A percentile compares a stretch with the other conserved stretches of the same genome.
Evolutionary conservation across 2,329 filamentous ascomycete species (phyloP).

Genomic region (Diaporthe vaccinii): DNA sequence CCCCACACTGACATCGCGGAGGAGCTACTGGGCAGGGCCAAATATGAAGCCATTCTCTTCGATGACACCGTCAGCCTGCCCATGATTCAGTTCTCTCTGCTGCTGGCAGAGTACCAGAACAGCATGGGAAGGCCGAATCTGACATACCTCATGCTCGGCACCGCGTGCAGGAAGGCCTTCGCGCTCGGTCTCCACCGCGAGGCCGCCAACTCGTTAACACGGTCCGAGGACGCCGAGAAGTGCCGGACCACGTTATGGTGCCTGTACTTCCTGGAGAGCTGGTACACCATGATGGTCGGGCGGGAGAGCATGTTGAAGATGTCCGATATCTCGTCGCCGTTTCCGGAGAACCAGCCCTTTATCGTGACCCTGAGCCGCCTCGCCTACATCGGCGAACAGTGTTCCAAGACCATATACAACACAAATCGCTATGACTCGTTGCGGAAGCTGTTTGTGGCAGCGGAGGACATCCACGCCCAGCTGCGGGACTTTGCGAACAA

Average conservation of each 20-base stretch:
- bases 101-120: constrained; percentile 47
- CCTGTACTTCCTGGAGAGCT: constrained; percentile 48
- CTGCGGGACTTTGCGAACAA: constrained; percentile 45
- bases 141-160: constrained; percentile 48
- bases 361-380: constrained; percentile 44
- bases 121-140: constrained; percentile 49
- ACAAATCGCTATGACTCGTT: constrained; percentile 46
- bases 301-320: constrained; percentile 43
- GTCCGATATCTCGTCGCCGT: constrained; percentile 45
- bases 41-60: constrained; percentile 45
- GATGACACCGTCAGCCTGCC: constrained; percentile 50
- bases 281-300: constrained; percentile 44
- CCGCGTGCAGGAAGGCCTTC: constrained; percentile 47
- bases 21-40: constrained; percentile 45
- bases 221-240: constrained; percentile 44
- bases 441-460: constrained; percentile 45
- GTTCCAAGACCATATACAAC: constrained; percentile 44
- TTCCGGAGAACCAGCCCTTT: constrained; percentile 43
- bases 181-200: constrained; percentile 49
- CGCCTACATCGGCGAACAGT: constrained; percentile 43
- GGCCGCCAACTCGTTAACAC: constrained; percentile 40
- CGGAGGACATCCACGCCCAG: constrained; percentile 44
- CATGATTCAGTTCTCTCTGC: constrained; percentile 49
- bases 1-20: constrained; percentile 46
- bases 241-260: constrained; percentile 48